Base-by-base conservation (phyloP, 148 eudicot species). In the Fallopia convolvulus region DNA sequence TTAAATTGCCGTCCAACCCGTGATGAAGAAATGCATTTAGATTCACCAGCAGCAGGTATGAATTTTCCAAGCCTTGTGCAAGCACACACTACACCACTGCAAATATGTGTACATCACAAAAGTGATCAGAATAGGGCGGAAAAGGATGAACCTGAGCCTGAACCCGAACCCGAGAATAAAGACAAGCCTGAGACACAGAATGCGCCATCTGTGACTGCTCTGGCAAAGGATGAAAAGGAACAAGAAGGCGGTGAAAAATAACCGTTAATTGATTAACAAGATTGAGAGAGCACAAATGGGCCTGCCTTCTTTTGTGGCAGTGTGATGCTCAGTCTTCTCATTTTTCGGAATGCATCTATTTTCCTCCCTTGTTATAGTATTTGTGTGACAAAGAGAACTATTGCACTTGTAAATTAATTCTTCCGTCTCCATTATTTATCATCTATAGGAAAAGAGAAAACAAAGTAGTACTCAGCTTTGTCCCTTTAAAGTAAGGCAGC, bases 1-100 rank as follows among this genome's bases (percentile, higher is more conserved):
- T 86, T 94, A 87, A 94, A 94, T 83, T 84, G 82, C 74, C 88
- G 89, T 78, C 97, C 97, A 23, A 84, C 56, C 72, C 87, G 90
- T 2, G 95, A 89, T 17, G 97, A 92, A 14, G 91, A 87, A 8
- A 39, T 76, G 40, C 75, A 79, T 40, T 76, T 70, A 21, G 86
- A 83, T 56, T 75, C 80, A 66, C 80, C 78, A 42, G 32, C 78
- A 42, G 32, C 76, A 15, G 78, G 80, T 76, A 53, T 52, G 81
- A 82, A 81, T 78, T 79, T 81, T 81, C 44, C 72, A 15, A 68
- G 23, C 46, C 72, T 39, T 68, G 72, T 36, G 20, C 41, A 68
- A 68, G 7, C 72, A 5, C 20, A n/a, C 72, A 39, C 72, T 68
- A 14, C 44, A 36, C 44, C 41, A 17, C 7, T 68, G 36, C 36